These are phyloP conservation scores for Boletus huronensis DNA, from an alignment of 768 basidiomycete genomes.

Conservation along the genomic window DNA sequence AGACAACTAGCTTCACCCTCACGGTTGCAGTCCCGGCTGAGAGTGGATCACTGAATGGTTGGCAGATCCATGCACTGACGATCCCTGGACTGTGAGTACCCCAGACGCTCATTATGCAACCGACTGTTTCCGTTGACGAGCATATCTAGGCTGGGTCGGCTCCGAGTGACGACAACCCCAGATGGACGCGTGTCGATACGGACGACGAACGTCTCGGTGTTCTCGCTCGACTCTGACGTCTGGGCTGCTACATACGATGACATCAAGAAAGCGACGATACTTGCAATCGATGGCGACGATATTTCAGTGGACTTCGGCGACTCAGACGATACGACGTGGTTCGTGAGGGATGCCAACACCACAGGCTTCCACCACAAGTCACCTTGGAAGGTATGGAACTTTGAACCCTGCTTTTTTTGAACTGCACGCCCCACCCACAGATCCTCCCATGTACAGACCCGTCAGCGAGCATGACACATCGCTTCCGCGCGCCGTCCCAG, in stretches of 20 bases:
- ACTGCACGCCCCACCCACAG: background rate
- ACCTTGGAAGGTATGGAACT: conserved; percentile 24
- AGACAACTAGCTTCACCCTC: conserved; percentile 51
- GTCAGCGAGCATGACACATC: background rate
- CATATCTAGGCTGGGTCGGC: conserved; percentile 17
- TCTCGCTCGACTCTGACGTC: conserved; percentile 18
- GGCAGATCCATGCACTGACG: conserved; percentile 53
- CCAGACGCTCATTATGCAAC: background rate
- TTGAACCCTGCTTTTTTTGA: background rate
- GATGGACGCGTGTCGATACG: conserved; percentile 11
- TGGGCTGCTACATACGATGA: background rate
- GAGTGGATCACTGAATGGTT: conserved; percentile 68
- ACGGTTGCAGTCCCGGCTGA: conserved; percentile 70
- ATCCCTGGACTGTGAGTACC: conserved; percentile 67
- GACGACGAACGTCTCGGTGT: conserved; percentile 25
- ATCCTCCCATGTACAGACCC: background rate
- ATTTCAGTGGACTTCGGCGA: background rate
- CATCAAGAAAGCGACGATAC: background rate
- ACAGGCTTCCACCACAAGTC: background rate
- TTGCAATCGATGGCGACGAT: conserved; percentile 16
- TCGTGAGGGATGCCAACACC: conserved; percentile 2
- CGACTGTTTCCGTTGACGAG: background rate
- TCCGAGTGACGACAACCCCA: conserved; percentile 10
- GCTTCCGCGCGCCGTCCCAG: conserved; percentile 17
- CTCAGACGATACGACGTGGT: conserved; percentile 2